Evolutionary conservation across 2,329 filamentous ascomycete genomes (phyloP), one percentile per base, ranked within the genome.

Genomic region (Pseudovirgaria hyperparasitica): DNA sequence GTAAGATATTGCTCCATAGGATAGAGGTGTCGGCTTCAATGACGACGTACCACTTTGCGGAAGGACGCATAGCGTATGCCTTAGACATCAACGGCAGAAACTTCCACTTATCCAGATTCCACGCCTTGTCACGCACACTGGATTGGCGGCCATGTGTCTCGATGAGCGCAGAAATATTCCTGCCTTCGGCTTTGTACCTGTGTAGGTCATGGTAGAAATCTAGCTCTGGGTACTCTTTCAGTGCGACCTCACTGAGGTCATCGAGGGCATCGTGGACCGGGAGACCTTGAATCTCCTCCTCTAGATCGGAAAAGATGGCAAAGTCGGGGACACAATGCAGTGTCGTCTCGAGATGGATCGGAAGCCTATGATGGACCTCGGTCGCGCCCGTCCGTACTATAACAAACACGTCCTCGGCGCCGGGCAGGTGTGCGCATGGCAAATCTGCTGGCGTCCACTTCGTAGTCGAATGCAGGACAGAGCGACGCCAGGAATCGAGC

Each of bases 351-450:
- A 71, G 58, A 37, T 72, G 68, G 3, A 60, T 47, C 2, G 67
- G 66, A 3, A 74, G 56, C 41, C 71, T 70, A 16, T 64, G 57
- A 28, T 55, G 46, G 9, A 67, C 58, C 38, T 74, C 69, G 6
- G 66, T 68, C 10, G 69, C 67, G 28, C 69, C 70, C 1, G 70
- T 74, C 35, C 66, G 65, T 34, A 75, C 53, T 7, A 72, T 52
- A 10, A 74, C 58, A 32, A 72, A 62, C 24, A 72, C 48, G 40
- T 73, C 58, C 4, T 66, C 54, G 4, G 52, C 50, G 16, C 50
- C 51, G 2, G 37, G 32, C 15, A 44, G 41, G 6, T 47, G 37
- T 21, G 37, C 41, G 34, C 45, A 52, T 19, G 37, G 35, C 6
- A n/a, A n/a, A n/a, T n/a, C n/a, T n/a, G n/a, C n/a, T n/a, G n/a